Evolutionary conservation across 2,329 filamentous ascomycete genomes (phyloP), one percentile per base, ranked within the genome.

Genomic region (Phyllosticta paracitricarpa): DNA sequence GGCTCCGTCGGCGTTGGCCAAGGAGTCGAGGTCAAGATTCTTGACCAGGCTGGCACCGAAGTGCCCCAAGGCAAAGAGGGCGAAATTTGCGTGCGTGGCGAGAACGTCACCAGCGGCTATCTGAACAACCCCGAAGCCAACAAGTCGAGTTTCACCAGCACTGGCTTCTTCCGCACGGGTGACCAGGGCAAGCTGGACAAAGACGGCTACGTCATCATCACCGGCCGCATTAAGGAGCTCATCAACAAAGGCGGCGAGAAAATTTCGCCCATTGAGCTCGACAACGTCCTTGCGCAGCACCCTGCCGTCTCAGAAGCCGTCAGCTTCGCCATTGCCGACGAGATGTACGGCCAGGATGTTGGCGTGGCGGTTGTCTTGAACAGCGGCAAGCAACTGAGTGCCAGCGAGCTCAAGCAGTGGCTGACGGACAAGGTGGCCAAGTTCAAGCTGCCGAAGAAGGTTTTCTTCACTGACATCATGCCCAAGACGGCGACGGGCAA

Each of bases 401-500:
- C 81, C 28, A 80, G 83, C 3, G 85, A 87, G 64, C 72, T 95
- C 69, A 87, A 83, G 74, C 71, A 71, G 6, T 95, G 86, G 83
- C 82, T 92, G 65, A 78, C 78, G 0, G 83, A 87, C 63, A 86
- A 84, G 69, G 77, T 91, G 64, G 88, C 87, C 63, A 91, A 89
- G 75, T 94, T 94, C 75, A 95, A 95, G 79, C 81, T 91, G 52
- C 90, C 90, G 1, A 92, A 89, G 78, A 86, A 89, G 81, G 79
- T 92, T 40, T 94, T 89, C 78, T 91, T 94, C 68, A 89, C 89
- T 40, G 82, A 90, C 62, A 77, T 87, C 65, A 95, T 95, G 85
- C 90, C 90, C 64, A 95, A 95, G 81, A 93, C 91, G 3, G 89
- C 90, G n/a, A 95, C 90, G 5, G 90, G 90, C 61, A 95, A 95